These are phyloP conservation scores for Barnettozyma salicaria DNA, from an alignment of 805 yeast genomes.

Conservation along the genomic window DNA sequence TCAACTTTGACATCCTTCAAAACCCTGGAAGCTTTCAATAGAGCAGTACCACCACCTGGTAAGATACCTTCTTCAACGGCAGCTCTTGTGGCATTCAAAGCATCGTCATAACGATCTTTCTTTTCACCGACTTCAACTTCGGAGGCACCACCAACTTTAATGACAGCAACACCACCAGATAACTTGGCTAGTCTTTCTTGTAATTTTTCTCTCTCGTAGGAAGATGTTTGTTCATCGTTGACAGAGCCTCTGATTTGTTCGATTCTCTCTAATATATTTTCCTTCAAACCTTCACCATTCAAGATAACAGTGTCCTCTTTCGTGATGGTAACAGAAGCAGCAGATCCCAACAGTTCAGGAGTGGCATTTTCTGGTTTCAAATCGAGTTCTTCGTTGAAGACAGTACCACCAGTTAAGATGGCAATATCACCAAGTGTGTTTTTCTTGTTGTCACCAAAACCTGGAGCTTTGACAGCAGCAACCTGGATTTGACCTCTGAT, in stretches of 20 bases:
- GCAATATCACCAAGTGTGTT: conserved; percentile 93
- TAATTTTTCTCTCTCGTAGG: conserved; percentile 93
- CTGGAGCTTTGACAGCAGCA: conserved; percentile 97
- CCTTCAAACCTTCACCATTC: conserved; percentile 92
- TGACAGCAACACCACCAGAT: conserved; percentile 98
- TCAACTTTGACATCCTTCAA: conserved; percentile 71
- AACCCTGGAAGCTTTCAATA: conserved; percentile 69
- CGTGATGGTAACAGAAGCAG: conserved; percentile 89
- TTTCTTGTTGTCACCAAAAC: conserved; percentile 98
- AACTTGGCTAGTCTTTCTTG: conserved; percentile 97
- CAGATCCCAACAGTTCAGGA: conserved; percentile 82
- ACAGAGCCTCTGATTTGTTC: conserved; percentile 40
- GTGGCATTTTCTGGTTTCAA: conserved; percentile 96
- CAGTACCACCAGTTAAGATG: conserved; percentile 74
- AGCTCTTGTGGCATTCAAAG: conserved; percentile 97
- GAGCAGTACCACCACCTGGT: conserved; percentile 99
- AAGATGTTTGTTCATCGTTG: conserved; percentile 29
- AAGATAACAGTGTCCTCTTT: conserved; percentile 94
- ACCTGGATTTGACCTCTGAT: conserved; percentile 98
- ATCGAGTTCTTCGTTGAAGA: conserved; percentile 61
- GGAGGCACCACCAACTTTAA: conserved; percentile 95
- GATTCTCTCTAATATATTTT: conserved; percentile 79
- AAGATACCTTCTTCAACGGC: conserved; percentile 99
- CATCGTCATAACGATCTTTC: conserved; percentile 99
- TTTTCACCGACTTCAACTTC: conserved; percentile 99